Evolutionary conservation across 1,284 basidiomycete genomes (phyloP).

Genomic region (Mycosarcoma maydis): DNA sequence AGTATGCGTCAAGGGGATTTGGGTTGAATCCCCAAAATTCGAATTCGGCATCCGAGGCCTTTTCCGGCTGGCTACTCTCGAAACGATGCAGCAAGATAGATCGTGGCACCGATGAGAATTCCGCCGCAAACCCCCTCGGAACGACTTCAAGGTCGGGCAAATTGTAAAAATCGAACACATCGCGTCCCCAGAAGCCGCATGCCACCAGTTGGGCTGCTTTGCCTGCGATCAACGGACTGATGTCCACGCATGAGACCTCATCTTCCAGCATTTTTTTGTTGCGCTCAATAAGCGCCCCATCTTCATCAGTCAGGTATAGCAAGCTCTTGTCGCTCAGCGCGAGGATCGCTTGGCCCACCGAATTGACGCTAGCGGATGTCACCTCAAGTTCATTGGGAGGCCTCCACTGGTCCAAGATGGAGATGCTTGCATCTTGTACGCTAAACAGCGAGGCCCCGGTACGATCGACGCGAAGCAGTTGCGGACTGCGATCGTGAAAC

Average conservation of each 20-base stretch:
- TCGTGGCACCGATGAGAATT: constrained; percentile 71
- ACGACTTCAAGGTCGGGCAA: constrained; percentile 70
- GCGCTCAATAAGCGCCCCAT: constrained; percentile 58
- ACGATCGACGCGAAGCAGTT: constrained; percentile 16
- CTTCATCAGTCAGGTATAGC: constrained; percentile 71
- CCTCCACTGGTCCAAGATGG: constrained; percentile 13
- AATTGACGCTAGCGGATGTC: constrained; percentile 69
- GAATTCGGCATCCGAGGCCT: background rate
- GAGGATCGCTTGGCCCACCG: constrained; percentile 75
- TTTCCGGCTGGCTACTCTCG: constrained; percentile 56
- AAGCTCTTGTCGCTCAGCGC: constrained; percentile 74
- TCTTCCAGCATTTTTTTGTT: constrained; percentile 36
- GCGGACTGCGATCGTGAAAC: background rate
- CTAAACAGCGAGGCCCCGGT: constrained; percentile 18
- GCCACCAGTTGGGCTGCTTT: constrained; percentile 68
- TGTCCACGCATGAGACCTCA: constrained; percentile 63
- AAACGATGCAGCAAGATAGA: constrained; percentile 79
- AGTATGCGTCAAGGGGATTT: constrained; percentile 66
- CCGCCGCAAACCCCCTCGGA: constrained; percentile 21
- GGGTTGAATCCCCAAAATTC: constrained; percentile 17
- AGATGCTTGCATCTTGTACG: constrained; percentile 2
- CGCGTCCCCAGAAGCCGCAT: constrained; percentile 81
- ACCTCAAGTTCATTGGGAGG: constrained; percentile 20
- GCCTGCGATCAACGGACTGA: constrained; percentile 58
- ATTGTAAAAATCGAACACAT: constrained; percentile 74